Evolutionary conservation across 108 stramenopile species (phyloP).

Genomic region (Cylindrotheca fusiformis): DNA sequence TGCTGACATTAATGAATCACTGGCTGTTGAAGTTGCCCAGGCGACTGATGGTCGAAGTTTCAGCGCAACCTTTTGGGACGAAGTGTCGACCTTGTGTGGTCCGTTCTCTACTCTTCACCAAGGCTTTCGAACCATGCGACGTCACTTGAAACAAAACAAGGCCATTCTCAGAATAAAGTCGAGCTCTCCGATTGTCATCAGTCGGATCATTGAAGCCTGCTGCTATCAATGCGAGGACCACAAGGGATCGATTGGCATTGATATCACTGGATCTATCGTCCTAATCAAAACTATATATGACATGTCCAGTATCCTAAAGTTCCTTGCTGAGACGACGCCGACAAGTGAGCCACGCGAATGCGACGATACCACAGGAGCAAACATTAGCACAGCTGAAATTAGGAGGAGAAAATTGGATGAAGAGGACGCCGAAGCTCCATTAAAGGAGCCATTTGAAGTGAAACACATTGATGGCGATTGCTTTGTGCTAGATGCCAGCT

Average conservation of each 20-base stretch:
- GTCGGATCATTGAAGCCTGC: background rate
- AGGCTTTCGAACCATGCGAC: background rate
- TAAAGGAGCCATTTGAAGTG: background rate
- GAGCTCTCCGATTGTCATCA: background rate
- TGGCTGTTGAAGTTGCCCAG: background rate
- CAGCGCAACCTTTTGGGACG: background rate
- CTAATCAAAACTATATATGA: background rate
- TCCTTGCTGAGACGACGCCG: background rate
- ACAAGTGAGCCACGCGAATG: background rate
- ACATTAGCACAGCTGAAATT: too few species aligned
- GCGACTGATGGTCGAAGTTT: background rate
- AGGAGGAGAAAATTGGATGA: background rate
- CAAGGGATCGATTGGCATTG: background rate
- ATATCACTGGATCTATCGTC: background rate
- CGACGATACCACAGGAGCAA: background rate
- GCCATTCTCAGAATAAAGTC: background rate
- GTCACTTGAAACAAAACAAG: background rate
- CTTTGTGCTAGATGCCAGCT: background rate
- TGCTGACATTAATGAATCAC: background rate
- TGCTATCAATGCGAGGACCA: background rate
- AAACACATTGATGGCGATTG: background rate
- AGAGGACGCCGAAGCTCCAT: background rate
- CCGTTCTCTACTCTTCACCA: background rate
- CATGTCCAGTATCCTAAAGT: background rate
- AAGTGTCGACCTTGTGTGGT: background rate